These are phyloP conservation scores for Lippia alba DNA, from an alignment of 305 asterid species.

Conservation along the genomic window DNA sequence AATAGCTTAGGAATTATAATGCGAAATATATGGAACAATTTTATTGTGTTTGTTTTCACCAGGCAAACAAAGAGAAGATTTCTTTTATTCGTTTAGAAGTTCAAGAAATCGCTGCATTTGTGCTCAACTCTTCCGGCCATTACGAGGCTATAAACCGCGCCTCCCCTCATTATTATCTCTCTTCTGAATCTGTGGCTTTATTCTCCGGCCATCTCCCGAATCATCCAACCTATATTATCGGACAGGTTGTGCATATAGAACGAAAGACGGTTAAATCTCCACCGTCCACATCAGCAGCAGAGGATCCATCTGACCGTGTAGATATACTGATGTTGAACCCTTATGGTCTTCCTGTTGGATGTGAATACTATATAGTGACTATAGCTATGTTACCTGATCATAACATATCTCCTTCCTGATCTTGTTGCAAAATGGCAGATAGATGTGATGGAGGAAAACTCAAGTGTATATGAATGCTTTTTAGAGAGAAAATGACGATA, in stretches of 20 bases:
- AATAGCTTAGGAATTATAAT: too few relatives aligned
- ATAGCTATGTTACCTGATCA: slow-evolving; percentile 96
- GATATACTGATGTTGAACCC: slow-evolving; percentile 57
- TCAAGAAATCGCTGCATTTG: slow-evolving; percentile 88
- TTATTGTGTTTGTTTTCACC: slow-evolving; percentile 3
- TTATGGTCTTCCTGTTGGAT: slow-evolving; percentile 79
- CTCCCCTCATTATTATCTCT: slow-evolving; percentile 79
- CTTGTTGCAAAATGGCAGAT: slow-evolving; percentile 65
- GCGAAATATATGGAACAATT: too few relatives aligned
- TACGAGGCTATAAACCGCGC: slow-evolving; percentile 84
- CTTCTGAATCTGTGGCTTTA: slow-evolving; percentile 88
- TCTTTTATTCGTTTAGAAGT: slow-evolving; percentile 78
- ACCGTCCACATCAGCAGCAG: slow-evolving; percentile 38
- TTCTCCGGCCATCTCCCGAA: slow-evolving; percentile 73
- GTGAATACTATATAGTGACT: slow-evolving; percentile 92
- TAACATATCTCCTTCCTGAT: slow-evolving; percentile 87
- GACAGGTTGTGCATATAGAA: slow-evolving; percentile 94
- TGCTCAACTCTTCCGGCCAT: slow-evolving; percentile 74
- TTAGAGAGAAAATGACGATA: slow-evolving; percentile 21
- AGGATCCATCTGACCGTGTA: slow-evolving; percentile 46
- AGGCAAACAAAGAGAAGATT: slow-evolving; percentile 91
- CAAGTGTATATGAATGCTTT: slow-evolving; percentile 49
- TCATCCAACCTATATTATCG: slow-evolving; percentile 75
- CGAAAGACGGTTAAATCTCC: slow-evolving; percentile 62
- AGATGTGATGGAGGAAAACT: slow-evolving; percentile 91